A percentile compares a stretch with the other conserved stretches of the same genome.
Conservation (phyloP, 2,329 filamentous ascomycete genomes). For the Pseudogymnoascus sp. region DNA sequence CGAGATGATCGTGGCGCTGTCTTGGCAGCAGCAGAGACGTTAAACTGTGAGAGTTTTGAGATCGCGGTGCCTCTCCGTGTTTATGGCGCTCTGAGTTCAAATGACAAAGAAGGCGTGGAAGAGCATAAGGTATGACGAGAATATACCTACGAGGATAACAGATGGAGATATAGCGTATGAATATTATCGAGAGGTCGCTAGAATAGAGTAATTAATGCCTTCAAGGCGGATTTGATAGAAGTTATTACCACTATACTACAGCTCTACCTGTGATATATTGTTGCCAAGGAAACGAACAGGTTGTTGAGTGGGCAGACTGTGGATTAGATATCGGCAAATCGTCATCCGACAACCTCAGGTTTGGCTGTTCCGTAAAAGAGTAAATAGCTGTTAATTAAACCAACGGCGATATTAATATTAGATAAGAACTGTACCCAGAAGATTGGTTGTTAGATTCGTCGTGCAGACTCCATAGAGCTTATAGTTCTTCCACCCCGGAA, state of each 20-base stretch:
- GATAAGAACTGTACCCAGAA: background rate
- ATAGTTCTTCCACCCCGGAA: constrained; percentile 6
- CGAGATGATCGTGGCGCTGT: constrained; percentile 72
- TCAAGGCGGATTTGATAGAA: background rate
- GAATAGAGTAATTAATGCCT: constrained; percentile 5
- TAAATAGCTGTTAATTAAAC: background rate
- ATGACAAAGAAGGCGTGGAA: constrained; percentile 18
- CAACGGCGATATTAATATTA: background rate
- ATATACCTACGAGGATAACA: background rate
- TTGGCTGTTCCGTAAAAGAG: background rate
- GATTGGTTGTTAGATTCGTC: background rate
- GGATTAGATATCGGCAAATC: constrained; percentile 5
- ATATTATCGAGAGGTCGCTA: background rate
- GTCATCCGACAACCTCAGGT: background rate
- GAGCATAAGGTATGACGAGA: background rate
- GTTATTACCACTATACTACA: background rate
- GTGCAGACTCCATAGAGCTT: background rate
- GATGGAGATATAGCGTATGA: background rate
- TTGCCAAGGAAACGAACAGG: background rate
- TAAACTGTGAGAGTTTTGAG: constrained; percentile 85
- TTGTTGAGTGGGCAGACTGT: background rate
- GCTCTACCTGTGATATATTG: background rate
- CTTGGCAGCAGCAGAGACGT: constrained; percentile 66
- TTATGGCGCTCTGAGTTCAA: constrained; percentile 49
- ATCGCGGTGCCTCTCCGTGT: constrained; percentile 77